phyloP scores from a whole-genome alignment of 192 early-diverging fungal species.

The Coemansia sp. region DNA sequence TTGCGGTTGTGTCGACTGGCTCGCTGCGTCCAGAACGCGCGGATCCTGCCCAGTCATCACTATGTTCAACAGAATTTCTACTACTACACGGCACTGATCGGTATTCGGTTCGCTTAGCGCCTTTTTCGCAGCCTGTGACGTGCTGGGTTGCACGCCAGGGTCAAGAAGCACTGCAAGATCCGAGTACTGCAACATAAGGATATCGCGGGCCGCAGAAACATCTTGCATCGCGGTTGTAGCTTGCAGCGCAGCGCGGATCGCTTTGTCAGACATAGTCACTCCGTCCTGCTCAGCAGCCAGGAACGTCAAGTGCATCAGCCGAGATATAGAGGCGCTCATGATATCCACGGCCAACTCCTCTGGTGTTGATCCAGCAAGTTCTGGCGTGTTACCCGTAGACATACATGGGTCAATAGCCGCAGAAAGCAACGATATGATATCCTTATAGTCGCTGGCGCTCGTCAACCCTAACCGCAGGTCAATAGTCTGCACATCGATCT shows the following conservation, averaged over 20 bases:
- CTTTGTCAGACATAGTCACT: neutral
- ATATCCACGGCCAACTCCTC: slow-evolving; percentile 24
- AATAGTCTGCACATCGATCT: neutral
- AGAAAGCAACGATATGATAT: slow-evolving; percentile 13
- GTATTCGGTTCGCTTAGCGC: slow-evolving; percentile 12
- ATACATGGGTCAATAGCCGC: slow-evolving; percentile 5
- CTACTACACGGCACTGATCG: neutral
- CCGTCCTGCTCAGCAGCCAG: slow-evolving; percentile 31
- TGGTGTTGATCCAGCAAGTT: neutral
- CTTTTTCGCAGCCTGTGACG: neutral
- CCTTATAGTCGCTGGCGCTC: slow-evolving; percentile 19
- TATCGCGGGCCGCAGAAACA: slow-evolving; percentile 37
- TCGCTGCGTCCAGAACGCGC: neutral
- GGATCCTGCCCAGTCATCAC: slow-evolving; percentile 37
- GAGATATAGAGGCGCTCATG: slow-evolving; percentile 11
- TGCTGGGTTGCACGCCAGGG: neutral
- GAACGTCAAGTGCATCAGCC: slow-evolving; percentile 33
- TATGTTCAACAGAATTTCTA: slow-evolving; percentile 23
- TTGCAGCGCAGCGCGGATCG: slow-evolving; percentile 24
- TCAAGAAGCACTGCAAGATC: slow-evolving; percentile 37
- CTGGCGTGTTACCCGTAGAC: slow-evolving; percentile 25
- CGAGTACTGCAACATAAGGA: slow-evolving; percentile 23
- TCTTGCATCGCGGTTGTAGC: slow-evolving; percentile 20
- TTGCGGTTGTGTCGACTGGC: slow-evolving; percentile 7
- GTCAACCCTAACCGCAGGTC: slow-evolving; percentile 16